A percentile compares a stretch with the other conserved stretches of the same genome.
These are phyloP conservation scores for Pichia insulana DNA, from an alignment of 805 yeast genomes.

Conservation along the genomic window DNA sequence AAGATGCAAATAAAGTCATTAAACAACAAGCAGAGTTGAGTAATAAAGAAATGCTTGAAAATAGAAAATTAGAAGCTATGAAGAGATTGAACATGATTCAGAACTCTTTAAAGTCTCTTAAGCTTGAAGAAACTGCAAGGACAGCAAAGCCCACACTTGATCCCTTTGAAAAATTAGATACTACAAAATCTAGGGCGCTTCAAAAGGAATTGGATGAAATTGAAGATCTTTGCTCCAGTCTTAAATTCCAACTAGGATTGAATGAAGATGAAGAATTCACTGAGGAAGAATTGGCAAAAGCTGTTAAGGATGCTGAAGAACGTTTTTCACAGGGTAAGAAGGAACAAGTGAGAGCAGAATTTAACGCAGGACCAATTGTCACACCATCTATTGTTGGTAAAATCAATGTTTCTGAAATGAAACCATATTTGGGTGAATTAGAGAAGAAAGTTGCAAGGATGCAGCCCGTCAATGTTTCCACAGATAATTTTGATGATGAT, in stretches of 20 bases:
- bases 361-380: conserved; percentile 12
- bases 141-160: conserved; percentile 21
- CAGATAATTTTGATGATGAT: not conserved
- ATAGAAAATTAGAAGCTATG: conserved; percentile 58
- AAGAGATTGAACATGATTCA: conserved; percentile 67
- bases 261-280: conserved; percentile 18
- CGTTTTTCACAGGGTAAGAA: conserved; percentile 24
- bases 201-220: conserved; percentile 18
- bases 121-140: conserved; percentile 14
- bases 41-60: conserved; percentile 45
- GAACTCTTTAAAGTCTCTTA: conserved; percentile 22
- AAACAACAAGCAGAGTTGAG: conserved; percentile 46
- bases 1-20: conserved; percentile 68
- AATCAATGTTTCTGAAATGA: conserved; percentile 15
- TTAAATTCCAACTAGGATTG: conserved; percentile 21
- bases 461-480: conserved; percentile 24
- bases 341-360: conserved; percentile 17
- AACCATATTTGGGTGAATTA: conserved; percentile 44
- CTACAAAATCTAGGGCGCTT: conserved; percentile 15
- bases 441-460: conserved; percentile 39
- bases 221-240: conserved; percentile 20
- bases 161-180: conserved; percentile 16
- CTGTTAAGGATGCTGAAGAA: conserved; percentile 22
- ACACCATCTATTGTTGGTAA: conserved; percentile 9
- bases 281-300: conserved; percentile 14